Evolutionary conservation across 2,329 filamentous ascomycete species (phyloP).

Genomic region (Leptographium radiaticola): DNA sequence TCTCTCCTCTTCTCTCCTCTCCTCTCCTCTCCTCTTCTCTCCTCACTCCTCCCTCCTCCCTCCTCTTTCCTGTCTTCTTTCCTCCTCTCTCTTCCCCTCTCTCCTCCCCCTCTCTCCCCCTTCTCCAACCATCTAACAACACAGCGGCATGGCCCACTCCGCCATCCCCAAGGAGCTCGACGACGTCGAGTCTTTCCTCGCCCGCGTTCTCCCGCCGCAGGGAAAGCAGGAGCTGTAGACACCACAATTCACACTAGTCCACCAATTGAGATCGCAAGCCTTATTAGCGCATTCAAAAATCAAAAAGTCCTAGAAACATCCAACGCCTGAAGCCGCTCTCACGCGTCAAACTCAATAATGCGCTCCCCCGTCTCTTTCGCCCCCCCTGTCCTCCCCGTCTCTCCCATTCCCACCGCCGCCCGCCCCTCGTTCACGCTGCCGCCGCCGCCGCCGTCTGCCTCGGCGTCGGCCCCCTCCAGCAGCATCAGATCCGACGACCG

Average conservation of each 20-base stretch:
- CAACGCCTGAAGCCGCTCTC: slow-evolving; percentile 5
- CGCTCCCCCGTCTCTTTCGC: slow-evolving; percentile 17
- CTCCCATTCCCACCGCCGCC: not conserved
- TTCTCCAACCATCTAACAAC: not conserved
- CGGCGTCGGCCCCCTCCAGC: slow-evolving; percentile 61
- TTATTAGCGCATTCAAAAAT: not conserved
- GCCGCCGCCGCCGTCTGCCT: slow-evolving; percentile 34
- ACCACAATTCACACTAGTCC: too few species aligned
- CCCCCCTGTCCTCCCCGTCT: slow-evolving; percentile 8
- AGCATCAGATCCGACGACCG: slow-evolving; percentile 56
- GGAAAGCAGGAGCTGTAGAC: slow-evolving; percentile 16
- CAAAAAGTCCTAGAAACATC: too few species aligned
- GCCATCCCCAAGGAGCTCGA: slow-evolving; percentile 69
- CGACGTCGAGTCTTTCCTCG: slow-evolving; percentile 55
- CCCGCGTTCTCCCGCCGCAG: slow-evolving; percentile 29
- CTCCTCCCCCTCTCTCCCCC: not conserved
- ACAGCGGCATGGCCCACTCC: slow-evolving; percentile 58
- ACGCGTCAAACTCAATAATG: slow-evolving; percentile 34
- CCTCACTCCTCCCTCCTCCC: too few species aligned
- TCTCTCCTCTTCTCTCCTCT: not conserved
- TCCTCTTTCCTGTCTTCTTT: too few species aligned
- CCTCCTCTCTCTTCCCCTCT: too few species aligned
- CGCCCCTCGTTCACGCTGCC: slow-evolving; percentile 1
- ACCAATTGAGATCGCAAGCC: not conserved
- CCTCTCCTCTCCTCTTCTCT: not conserved